Evolutionary conservation across 208 protist genomes (phyloP).

Genomic region (Zelonia costaricensis): DNA sequence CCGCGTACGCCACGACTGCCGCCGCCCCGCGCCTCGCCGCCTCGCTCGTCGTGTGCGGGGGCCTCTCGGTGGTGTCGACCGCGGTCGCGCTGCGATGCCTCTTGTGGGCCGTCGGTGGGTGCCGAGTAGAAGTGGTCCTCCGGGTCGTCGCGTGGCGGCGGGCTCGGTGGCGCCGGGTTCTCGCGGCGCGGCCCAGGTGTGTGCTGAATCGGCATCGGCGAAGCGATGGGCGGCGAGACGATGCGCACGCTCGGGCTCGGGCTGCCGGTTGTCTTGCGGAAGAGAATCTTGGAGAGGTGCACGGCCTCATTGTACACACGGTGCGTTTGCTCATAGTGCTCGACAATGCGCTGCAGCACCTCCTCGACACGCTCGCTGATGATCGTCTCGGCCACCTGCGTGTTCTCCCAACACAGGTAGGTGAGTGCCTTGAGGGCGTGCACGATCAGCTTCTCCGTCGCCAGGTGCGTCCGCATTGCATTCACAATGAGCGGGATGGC

Average conservation of each 20-base stretch:
- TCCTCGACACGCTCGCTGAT: slow-evolving; percentile 77
- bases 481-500: slow-evolving; percentile 88
- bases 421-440: slow-evolving; percentile 92
- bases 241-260: slow-evolving; percentile 55
- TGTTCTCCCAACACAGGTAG: slow-evolving; percentile 93
- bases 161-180: slow-evolving; percentile 51
- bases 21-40: slow-evolving; percentile 4
- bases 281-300: slow-evolving; percentile 91
- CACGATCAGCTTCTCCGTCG: slow-evolving; percentile 88
- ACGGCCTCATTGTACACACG: slow-evolving; percentile 86
- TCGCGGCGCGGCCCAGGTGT: slow-evolving; percentile 38
- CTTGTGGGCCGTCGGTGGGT: slow-evolving; percentile 14
- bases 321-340: slow-evolving; percentile 60
- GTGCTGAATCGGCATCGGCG: slow-evolving; percentile 75
- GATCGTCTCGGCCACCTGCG: slow-evolving; percentile 84
- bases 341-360: slow-evolving; percentile 73
- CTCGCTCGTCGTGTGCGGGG: slow-evolving; percentile 6
- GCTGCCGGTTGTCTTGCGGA: slow-evolving; percentile 79
- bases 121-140: slow-evolving; percentile 38
- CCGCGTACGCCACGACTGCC: slow-evolving; percentile 12
- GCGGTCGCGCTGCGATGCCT: slow-evolving; percentile 5
- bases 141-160: slow-evolving; percentile 36
- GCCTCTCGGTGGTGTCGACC: slow-evolving; percentile 1
- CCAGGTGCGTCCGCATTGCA: slow-evolving; percentile 81
- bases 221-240: slow-evolving; percentile 76